Percentiles rank a stretch among this genome's conserved stretches.
Evolutionary conservation across 2,329 filamentous ascomycete species (phyloP).

Genomic region (Zopfia rhizophila): DNA sequence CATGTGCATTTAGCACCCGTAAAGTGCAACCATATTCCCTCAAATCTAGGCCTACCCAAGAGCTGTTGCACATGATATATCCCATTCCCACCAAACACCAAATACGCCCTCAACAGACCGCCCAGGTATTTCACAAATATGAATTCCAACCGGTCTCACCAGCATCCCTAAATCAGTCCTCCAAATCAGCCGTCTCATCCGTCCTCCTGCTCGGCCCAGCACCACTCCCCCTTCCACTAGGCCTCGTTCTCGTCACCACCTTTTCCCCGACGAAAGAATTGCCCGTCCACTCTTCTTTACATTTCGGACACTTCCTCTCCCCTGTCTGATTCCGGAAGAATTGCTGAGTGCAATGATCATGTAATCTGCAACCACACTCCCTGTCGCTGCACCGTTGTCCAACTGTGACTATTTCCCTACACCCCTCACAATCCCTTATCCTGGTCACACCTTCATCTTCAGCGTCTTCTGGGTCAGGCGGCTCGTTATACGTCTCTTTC

Average conservation of each 20-base stretch:
- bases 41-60: no score
- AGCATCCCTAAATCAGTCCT: no score
- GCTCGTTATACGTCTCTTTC: slow-evolving; percentile 88
- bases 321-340: slow-evolving; percentile 36
- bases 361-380: slow-evolving; percentile 44
- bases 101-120: no score
- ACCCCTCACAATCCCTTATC: slow-evolving; percentile 89
- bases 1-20: no score
- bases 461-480: slow-evolving; percentile 63
- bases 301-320: slow-evolving; percentile 42
- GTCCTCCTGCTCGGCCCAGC: not conserved
- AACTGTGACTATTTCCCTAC: slow-evolving; percentile 87
- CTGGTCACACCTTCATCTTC: slow-evolving; percentile 60
- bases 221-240: slow-evolving; percentile 5
- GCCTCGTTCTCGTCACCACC: slow-evolving; percentile 18
- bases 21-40: no score
- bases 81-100: no score
- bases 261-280: slow-evolving; percentile 64
- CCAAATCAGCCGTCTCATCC: slow-evolving; percentile 3
- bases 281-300: slow-evolving; percentile 41
- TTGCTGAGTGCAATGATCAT: slow-evolving; percentile 46
- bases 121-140: no score
- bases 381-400: slow-evolving; percentile 47
- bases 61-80: no score
- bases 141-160: no score